Conservation (phyloP, 495 filamentous ascomycete genomes). For the Aspergillus sparsus region DNA sequence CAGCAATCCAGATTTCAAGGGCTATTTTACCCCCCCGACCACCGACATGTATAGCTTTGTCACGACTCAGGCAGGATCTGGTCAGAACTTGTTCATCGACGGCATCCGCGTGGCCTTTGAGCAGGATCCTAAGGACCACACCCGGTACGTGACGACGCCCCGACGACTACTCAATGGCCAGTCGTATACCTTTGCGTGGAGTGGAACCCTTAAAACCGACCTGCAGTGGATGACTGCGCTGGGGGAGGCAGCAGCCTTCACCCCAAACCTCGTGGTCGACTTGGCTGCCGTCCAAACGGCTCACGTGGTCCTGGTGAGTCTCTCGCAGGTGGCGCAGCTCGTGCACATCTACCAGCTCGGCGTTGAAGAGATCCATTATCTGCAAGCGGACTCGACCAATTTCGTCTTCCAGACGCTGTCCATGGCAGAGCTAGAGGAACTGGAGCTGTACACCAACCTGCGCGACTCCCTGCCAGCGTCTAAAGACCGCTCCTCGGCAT, state of each 20-base stretch:
- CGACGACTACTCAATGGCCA: neutral
- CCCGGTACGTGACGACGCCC: neutral
- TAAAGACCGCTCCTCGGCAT: neutral
- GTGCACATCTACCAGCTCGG: neutral
- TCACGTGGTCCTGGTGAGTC: neutral
- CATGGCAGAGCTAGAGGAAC: neutral
- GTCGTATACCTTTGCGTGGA: neutral
- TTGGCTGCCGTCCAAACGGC: neutral
- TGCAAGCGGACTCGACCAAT: neutral
- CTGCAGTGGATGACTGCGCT: neutral
- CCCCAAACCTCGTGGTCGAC: neutral
- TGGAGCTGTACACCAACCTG: neutral
- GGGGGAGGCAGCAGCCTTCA: neutral
- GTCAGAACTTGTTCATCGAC: neutral
- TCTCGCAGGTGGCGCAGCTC: neutral
- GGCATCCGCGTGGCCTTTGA: neutral
- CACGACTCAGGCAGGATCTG: neutral
- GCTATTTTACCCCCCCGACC: neutral
- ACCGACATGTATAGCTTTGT: conserved; percentile 2
- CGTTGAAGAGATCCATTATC: neutral
- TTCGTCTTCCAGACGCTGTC: neutral
- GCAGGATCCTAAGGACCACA: neutral
- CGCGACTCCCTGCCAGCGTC: neutral
- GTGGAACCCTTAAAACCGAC: neutral
- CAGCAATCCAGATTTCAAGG: neutral